A percentile compares a stretch with the other conserved stretches of the same genome.
These are phyloP conservation scores for Zancudomyces culisetae DNA, from an alignment of 371 early-diverging fungal species.

Conservation along the genomic window DNA sequence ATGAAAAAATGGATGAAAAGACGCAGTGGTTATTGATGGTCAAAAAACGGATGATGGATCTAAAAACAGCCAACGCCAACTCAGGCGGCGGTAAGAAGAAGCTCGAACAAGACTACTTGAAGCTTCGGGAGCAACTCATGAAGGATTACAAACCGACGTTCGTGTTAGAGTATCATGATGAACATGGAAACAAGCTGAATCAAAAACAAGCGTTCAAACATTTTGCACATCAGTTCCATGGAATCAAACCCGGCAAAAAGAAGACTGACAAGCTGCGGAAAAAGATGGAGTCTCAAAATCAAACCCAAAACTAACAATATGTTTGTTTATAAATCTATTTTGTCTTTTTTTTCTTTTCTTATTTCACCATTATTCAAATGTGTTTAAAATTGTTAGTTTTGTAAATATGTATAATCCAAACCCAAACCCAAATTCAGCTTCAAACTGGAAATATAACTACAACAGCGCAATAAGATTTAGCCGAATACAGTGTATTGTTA, in stretches of 20 bases:
- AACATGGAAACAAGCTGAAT: constrained; percentile 54
- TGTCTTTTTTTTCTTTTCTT: no score
- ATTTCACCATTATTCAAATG: no score
- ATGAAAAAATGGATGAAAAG: constrained; percentile 2
- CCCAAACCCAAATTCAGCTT: no score
- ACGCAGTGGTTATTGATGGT: neutral
- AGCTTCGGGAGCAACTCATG: constrained; percentile 64
- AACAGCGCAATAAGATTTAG: no score
- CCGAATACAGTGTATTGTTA: no score
- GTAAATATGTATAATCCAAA: no score
- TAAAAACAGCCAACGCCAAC: no score
- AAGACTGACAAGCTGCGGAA: constrained; percentile 79
- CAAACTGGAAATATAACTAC: no score
- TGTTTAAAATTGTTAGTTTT: no score
- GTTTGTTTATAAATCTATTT: no score
- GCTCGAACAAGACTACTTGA: constrained; percentile 42
- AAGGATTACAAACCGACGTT: constrained; percentile 78
- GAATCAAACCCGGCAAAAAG: constrained; percentile 74
- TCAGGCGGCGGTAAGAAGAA: no score
- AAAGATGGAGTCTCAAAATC: constrained; percentile 63
- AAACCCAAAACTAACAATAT: no score
- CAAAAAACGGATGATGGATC: neutral
- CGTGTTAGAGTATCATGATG: constrained; percentile 76
- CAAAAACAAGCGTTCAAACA: constrained; percentile 82
- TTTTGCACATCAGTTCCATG: constrained; percentile 90